A percentile compares a stretch with the other conserved stretches of the same genome.
Conservation (phyloP, 164 flowering plant genomes). For the Stephania yunnanensis region DNA sequence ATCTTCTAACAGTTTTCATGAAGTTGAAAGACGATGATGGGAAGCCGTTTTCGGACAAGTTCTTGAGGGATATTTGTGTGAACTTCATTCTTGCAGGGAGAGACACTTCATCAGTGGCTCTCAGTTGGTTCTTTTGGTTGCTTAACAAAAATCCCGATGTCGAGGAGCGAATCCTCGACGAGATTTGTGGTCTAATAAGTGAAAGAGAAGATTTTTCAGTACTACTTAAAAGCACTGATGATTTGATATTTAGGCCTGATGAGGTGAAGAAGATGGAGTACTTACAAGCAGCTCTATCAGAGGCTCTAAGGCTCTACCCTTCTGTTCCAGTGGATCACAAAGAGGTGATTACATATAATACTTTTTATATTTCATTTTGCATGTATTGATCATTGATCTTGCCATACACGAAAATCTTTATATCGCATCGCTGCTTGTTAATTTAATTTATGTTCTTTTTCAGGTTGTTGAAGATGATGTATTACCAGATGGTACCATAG, state of each 20-base stretch:
- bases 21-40: slow-evolving; percentile 60
- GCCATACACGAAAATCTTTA: no score
- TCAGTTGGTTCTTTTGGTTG: slow-evolving; percentile 94
- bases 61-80: slow-evolving; percentile 79
- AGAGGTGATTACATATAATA: slow-evolving; percentile 45
- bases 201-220: slow-evolving; percentile 26
- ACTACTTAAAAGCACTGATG: background rate
- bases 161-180: slow-evolving; percentile 55
- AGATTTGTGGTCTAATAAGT: slow-evolving; percentile 37
- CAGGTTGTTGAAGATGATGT: slow-evolving; percentile 77
- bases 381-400: no score
- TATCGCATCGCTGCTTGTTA: no score
- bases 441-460: no score
- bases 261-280: slow-evolving; percentile 93
- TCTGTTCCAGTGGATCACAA: slow-evolving; percentile 93
- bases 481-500: slow-evolving; percentile 76
- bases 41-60: slow-evolving; percentile 56
- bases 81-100: slow-evolving; percentile 91
- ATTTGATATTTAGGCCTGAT: slow-evolving; percentile 52
- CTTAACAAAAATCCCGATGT: slow-evolving; percentile 48
- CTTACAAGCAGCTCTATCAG: slow-evolving; percentile 85
- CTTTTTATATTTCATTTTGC: background rate
- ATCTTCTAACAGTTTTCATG: slow-evolving; percentile 77
- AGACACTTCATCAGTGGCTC: slow-evolving; percentile 88
- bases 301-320: slow-evolving; percentile 84